phyloP scores from a whole-genome alignment of 176 grass and related monocot species.

The Hordeum vulgare region MorexV3_pseudomolecules_assembly NC_058522.1:457811041-457811540 shows the following conservation, averaged over 20 bases:
- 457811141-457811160: conserved; percentile 75
- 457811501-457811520: conserved; percentile 83
- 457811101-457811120: conserved; percentile 63
- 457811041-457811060: conserved; percentile 75
- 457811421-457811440: conserved; percentile 43
- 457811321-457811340: background rate
- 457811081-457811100: conserved; percentile 83
- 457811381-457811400: conserved; percentile 5
- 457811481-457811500: conserved; percentile 91
- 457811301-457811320: background rate
- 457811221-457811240: background rate
- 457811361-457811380: background rate
- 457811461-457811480: conserved; percentile 86
- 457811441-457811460: conserved; percentile 95
- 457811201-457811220: conserved; percentile 17
- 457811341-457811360: background rate
- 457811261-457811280: background rate
- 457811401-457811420: background rate
- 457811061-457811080: conserved; percentile 93
- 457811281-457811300: background rate
- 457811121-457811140: conserved; percentile 86
- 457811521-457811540: conserved; percentile 97
- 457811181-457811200: background rate
- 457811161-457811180: conserved; percentile 44
- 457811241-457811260: background rate